A percentile compares a stretch with the other conserved stretches of the same genome.
Evolutionary conservation across 2,329 filamentous ascomycete genomes (phyloP).

Genomic region (Pleurostoma richardsiae): DNA sequence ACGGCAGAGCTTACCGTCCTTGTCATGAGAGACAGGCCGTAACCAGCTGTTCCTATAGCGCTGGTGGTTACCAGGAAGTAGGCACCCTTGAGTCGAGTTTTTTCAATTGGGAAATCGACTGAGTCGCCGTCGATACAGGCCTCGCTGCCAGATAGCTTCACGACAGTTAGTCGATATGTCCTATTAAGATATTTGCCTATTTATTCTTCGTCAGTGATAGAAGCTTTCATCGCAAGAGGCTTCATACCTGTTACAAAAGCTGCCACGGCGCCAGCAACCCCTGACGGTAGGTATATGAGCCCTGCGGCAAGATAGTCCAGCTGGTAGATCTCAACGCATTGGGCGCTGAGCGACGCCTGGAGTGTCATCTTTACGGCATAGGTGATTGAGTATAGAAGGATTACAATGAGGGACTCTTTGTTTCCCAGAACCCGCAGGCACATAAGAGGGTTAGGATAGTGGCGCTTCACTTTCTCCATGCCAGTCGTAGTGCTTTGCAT

Average conservation of each 20-base stretch:
- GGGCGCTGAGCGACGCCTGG: background rate
- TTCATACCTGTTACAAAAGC: background rate
- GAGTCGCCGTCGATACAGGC: background rate
- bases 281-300: background rate
- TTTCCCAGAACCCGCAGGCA: background rate
- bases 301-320: background rate
- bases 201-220: no score
- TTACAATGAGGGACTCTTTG: background rate
- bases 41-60: background rate
- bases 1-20: background rate
- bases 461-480: background rate
- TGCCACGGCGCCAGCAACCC: background rate
- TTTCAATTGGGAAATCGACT: background rate
- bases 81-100: background rate
- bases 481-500: background rate
- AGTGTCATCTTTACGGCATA: background rate
- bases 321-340: background rate
- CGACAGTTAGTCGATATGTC: background rate
- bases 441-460: background rate
- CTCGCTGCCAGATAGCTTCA: background rate
- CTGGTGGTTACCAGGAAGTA: background rate
- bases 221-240: background rate
- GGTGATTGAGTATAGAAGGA: background rate
- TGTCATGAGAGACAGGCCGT: background rate
- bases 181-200: no score